Conservation (phyloP, 345 rosid genomes). For the Salix exigua region DNA sequence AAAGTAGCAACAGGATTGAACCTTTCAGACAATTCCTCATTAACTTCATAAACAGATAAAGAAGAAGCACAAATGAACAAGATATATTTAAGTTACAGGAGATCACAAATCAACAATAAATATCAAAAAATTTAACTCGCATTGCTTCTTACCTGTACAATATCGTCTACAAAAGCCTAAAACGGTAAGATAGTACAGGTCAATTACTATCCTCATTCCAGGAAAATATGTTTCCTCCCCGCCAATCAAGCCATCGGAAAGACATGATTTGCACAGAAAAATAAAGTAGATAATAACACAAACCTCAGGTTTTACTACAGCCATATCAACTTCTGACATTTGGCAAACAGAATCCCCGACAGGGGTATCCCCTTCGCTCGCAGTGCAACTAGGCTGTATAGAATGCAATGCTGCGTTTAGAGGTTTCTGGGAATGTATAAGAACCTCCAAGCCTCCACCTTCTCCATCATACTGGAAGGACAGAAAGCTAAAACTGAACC, state of each 20-base stretch:
- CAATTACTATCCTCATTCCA: neutral
- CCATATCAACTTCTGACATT: constrained; percentile 30
- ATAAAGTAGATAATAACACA: neutral
- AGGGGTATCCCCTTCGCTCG: constrained; percentile 20
- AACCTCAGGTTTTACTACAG: constrained; percentile 29
- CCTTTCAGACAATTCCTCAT: neutral
- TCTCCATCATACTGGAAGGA: neutral
- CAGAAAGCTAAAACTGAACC: neutral
- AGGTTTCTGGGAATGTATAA: neutral
- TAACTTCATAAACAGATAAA: neutral
- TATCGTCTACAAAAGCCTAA: neutral
- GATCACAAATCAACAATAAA: neutral
- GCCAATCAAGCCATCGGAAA: neutral
- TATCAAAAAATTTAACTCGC: neutral
- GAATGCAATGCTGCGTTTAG: neutral
- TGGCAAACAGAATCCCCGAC: constrained; percentile 4
- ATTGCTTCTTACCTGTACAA: neutral
- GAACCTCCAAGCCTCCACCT: neutral
- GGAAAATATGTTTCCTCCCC: neutral
- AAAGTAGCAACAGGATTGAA: neutral
- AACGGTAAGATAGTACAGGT: neutral
- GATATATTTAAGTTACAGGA: neutral
- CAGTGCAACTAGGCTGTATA: neutral
- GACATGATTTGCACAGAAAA: neutral
- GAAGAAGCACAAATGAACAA: neutral